Evolutionary conservation across 2,329 filamentous ascomycete species (phyloP).

Genomic region (Dothiorella sarmentorum): DNA sequence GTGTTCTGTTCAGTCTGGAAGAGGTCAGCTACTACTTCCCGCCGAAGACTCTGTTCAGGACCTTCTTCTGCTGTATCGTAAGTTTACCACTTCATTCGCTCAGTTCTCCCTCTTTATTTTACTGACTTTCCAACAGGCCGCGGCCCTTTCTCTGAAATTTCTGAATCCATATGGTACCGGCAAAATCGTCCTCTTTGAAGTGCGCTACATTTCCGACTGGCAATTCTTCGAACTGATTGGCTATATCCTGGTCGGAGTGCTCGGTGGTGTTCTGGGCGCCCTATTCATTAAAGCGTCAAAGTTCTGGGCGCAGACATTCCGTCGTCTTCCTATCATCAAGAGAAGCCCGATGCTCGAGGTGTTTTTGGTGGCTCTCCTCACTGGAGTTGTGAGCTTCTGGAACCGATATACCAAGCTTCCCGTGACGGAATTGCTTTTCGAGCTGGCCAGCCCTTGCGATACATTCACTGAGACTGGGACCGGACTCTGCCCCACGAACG

Average conservation of each 20-base stretch:
- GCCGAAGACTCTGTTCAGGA: conserved; percentile 92
- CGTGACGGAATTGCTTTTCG: conserved; percentile 85
- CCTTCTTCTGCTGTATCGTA: conserved; percentile 96
- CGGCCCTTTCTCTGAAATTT: conserved; percentile 88
- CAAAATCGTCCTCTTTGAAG: conserved; percentile 96
- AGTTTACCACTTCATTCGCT: too few relatives aligned
- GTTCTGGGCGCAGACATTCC: conserved; percentile 84
- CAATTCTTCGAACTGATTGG: conserved; percentile 83
- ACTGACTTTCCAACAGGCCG: conserved; percentile 43
- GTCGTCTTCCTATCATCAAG: conserved; percentile 77
- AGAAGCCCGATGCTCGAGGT: conserved; percentile 82
- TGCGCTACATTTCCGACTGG: conserved; percentile 89
- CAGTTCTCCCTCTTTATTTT: too few relatives aligned
- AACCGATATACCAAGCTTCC: conserved; percentile 84
- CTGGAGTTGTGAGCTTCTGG: conserved; percentile 87
- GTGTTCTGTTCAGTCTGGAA: conserved; percentile 88
- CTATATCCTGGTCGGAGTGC: conserved; percentile 80
- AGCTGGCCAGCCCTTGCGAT: conserved; percentile 84
- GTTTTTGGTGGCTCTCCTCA: conserved; percentile 77
- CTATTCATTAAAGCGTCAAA: conserved; percentile 95
- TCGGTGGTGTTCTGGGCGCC: conserved; percentile 82
- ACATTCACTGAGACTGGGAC: conserved; percentile 62
- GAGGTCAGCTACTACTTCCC: conserved; percentile 98
- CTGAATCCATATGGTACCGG: conserved; percentile 92
- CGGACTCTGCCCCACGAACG: conserved; percentile 72